These are phyloP conservation scores for Fusarium sp. DNA, from an alignment of 2,329 filamentous ascomycete species.

Conservation along the genomic window DNA sequence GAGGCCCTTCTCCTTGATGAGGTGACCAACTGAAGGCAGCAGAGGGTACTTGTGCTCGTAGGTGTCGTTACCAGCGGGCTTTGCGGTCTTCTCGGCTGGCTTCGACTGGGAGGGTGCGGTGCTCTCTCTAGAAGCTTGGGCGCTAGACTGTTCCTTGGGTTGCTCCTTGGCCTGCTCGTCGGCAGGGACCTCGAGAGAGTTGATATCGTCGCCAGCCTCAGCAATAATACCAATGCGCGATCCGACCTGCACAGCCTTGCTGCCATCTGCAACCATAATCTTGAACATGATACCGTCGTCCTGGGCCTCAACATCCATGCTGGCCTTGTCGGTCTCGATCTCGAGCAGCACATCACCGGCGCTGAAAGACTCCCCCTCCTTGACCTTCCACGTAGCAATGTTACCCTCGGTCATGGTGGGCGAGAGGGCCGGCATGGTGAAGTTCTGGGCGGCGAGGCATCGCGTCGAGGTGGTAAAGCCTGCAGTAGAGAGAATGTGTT, in stretches of 20 bases:
- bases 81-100: conserved; percentile 52
- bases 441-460: conserved; percentile 82
- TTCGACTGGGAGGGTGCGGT: conserved; percentile 52
- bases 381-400: conserved; percentile 86
- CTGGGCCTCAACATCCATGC: conserved; percentile 94
- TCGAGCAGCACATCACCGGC: conserved; percentile 90
- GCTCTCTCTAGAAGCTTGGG: conserved; percentile 55
- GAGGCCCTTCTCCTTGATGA: conserved; percentile 84
- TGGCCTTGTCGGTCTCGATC: conserved; percentile 94
- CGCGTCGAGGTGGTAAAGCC: conserved; percentile 74
- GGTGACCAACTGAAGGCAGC: conserved; percentile 84
- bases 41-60: conserved; percentile 78
- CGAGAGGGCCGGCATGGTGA: conserved; percentile 91
- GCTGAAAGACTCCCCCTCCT: conserved; percentile 85
- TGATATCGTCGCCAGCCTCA: conserved; percentile 84
- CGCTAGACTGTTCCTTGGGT: conserved; percentile 66
- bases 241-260: conserved; percentile 83
- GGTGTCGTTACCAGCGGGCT: conserved; percentile 61
- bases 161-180: conserved; percentile 77
- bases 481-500: conserved; percentile 53
- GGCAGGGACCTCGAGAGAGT: conserved; percentile 78
- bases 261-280: conserved; percentile 79
- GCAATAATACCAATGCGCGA: conserved; percentile 85
- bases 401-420: conserved; percentile 96
- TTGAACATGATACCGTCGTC: conserved; percentile 89